Base-by-base conservation (phyloP, 345 rosid genomes). In the Citrus trifoliata region DNA sequence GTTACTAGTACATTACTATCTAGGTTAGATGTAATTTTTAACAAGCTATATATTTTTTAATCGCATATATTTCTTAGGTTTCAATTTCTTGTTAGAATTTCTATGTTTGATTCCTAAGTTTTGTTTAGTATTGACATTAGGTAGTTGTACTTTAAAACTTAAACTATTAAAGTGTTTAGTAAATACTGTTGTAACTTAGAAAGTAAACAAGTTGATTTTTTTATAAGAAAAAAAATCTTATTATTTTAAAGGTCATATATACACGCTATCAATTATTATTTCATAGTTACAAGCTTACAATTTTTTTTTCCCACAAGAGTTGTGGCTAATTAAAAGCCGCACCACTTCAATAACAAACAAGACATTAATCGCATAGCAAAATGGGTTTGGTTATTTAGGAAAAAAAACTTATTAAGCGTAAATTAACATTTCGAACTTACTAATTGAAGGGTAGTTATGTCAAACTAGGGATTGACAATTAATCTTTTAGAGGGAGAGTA, bases 221-320 rank as follows among this genome's bases (percentile, higher is more conserved):
- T 35, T 35, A 35, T 35, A 35, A 35, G 7, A 35, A 35, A 35
- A 35, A 35, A 35, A 5, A 33, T 33, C 1, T 35, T 35, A 35
- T 35, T 46, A 46, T 46, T 46, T 46, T 32, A 46, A 46, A 3
- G 4, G 18, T 13, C 0, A 46, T 46, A 13, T 12, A 13, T 46
- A 2, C 16, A 42, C 1, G 1, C 16, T 42, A 42, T 42, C 4
- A 12, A 42, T 2, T 3, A 4, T 46, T 46, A 46, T 46, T 46
- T 13, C 4, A 3, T 46, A 12, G 51, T 46, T 46, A 46, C 0
- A 46, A 1, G 18, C 5, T 13, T 3, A 56, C 1, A 1, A 22
- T 10, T 22, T 56, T 56, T 10, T 42, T 46, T 46, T 12, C 0
- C 4, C 0, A 3, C 0, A 12, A 0, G 0, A 46, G 18, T 13